Base-by-base conservation (phyloP, 805 yeast genomes). In the Martiniozyma abietophila region DNA sequence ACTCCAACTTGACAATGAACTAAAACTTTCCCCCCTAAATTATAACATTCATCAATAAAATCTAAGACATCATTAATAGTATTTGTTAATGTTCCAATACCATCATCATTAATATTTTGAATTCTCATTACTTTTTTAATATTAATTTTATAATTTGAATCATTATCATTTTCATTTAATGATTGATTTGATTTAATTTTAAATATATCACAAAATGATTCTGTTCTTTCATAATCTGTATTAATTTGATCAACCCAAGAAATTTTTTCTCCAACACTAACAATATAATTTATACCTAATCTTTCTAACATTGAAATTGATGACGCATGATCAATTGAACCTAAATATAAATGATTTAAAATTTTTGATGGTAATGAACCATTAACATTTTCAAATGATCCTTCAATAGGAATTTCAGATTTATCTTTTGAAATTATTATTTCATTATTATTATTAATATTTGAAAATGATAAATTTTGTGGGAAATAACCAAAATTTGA, bases 1-100 rank as follows among this genome's bases (percentile, higher is more conserved):
- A 89, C 97, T 0, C 97, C 97, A 31, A 85, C 96, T 50, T 94
- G 81, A 49, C 97, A 89, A 54, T 89, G 97, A 8, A 89, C 88
- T 40, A 89, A 62, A 2, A 78, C 74, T 29, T 69, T 71, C 16
- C 72, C 73, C 24, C 58, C 59, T 1, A 45, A 44, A 15, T 53
- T 44, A 42, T 62, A 60, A 14, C 72, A 71, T 18, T 64, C 67
- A 34, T 82, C 80, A 33, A 86, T 71, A 49, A 75, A 83, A 2
- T 69, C 61, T 26, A 89, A 60, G 16, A 88, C 76, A 25, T 67
- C 66, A 10, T 76, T 74, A 28, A 88, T 61, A 4, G 80, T 69
- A 24, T 60, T 58, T 0, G 80, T 65, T 31, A 88, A 59, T 37
- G 82, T 76, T 41, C 88, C 95, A 30, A 82, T 77, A 1, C 97